These are phyloP conservation scores for Cryphonectria naterciae DNA, from an alignment of 2,329 filamentous ascomycete species.

Conservation along the genomic window DNA sequence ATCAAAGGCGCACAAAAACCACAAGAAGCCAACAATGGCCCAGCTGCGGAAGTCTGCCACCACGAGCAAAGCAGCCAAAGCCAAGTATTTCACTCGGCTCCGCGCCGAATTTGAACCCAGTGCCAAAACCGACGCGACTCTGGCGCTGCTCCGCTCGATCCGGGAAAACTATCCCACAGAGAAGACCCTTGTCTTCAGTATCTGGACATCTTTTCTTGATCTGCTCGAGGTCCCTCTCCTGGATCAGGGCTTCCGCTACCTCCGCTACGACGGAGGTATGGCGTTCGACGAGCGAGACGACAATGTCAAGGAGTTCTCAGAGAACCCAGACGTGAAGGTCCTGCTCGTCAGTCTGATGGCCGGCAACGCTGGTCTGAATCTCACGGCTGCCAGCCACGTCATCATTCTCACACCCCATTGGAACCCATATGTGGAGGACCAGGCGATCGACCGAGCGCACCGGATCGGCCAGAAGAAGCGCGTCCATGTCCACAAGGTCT, in stretches of 20 bases:
- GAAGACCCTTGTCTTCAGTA: constrained; percentile 40
- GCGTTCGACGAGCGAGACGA: constrained; percentile 53
- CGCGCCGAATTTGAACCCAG: constrained; percentile 37
- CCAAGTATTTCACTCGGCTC: constrained; percentile 34
- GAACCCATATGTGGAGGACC: constrained; percentile 89
- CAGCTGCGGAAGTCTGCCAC: constrained; percentile 34
- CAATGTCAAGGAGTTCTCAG: constrained; percentile 65
- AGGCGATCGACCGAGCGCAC: constrained; percentile 84
- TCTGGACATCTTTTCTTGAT: constrained; percentile 42
- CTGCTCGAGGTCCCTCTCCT: constrained; percentile 39
- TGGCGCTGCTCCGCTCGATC: constrained; percentile 37
- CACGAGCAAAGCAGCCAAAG: constrained; percentile 34
- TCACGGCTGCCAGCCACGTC: constrained; percentile 78
- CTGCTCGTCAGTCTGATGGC: constrained; percentile 78
- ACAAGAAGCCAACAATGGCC: constrained; percentile 30
- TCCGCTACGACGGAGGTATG: constrained; percentile 40
- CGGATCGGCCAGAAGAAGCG: constrained; percentile 75
- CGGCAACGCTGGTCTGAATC: constrained; percentile 80
- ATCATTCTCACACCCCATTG: constrained; percentile 89
- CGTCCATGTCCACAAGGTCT: constrained; percentile 77
- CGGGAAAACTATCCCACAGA: constrained; percentile 33
- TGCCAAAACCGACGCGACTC: constrained; percentile 38
- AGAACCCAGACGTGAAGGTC: constrained; percentile 56
- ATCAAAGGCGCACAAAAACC: constrained; percentile 11
- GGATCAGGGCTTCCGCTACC: constrained; percentile 34